Evolutionary conservation across 1,139 yeast genomes (phyloP).

Genomic region (Geotrichum phurueaensis): DNA sequence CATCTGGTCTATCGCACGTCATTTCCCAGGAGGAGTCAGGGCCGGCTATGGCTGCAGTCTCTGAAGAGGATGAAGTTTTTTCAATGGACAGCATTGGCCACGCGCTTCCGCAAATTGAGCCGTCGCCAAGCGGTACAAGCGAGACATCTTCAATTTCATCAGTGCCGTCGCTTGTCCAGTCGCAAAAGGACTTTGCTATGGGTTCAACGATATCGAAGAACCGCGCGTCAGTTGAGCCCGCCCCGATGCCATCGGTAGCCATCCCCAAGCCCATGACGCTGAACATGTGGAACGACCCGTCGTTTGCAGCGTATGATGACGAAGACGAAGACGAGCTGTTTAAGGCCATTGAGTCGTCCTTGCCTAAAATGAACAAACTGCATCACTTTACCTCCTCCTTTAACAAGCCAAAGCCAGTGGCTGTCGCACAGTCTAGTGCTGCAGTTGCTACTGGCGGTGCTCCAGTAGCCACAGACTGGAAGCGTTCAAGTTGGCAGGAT

Average conservation of each 20-base stretch:
- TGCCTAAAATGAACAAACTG: neutral
- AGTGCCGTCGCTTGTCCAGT: constrained; percentile 30
- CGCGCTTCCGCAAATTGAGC: constrained; percentile 15
- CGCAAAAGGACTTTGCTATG: neutral
- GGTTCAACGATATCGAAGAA: constrained; percentile 4
- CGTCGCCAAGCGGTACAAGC: constrained; percentile 19
- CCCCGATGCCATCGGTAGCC: constrained; percentile 6
- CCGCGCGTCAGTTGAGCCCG: constrained; percentile 7
- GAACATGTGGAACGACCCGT: constrained; percentile 33
- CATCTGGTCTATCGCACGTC: constrained; percentile 18
- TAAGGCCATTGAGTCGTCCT: constrained; percentile 11
- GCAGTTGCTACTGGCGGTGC: neutral
- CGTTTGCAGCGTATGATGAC: constrained; percentile 26
- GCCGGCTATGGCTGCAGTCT: constrained; percentile 13
- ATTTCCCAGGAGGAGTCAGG: constrained; percentile 12
- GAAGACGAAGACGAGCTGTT: constrained; percentile 28
- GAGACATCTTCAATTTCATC: constrained; percentile 21
- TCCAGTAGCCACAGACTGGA: neutral
- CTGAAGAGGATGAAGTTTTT: constrained; percentile 22
- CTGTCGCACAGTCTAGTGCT: neutral
- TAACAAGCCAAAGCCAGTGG: neutral
- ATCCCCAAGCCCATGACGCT: neutral
- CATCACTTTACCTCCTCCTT: neutral
- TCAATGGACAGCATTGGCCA: constrained; percentile 28
- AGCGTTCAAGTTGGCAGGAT: neutral